A percentile compares a stretch with the other conserved stretches of the same genome.
phyloP scores from a whole-genome alignment of 1,139 yeast species.

The Debaryomyces nepalensis region DNA sequence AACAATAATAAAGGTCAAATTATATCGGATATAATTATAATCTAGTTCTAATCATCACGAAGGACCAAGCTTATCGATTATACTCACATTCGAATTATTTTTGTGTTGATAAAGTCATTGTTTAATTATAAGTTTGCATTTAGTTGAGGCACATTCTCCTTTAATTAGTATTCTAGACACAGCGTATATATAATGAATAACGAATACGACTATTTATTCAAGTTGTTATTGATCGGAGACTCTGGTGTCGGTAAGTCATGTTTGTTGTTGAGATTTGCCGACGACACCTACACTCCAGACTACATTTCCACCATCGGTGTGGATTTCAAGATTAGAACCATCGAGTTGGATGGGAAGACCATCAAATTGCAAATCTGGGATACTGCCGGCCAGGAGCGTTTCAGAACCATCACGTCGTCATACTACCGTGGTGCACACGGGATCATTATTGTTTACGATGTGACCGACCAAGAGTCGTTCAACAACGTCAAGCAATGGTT shows the following conservation, averaged over 20 bases:
- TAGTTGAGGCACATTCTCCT: conserved; percentile 9
- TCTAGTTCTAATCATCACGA: conserved; percentile 1
- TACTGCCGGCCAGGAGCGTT: conserved; percentile 98
- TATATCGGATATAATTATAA: conserved; percentile 7
- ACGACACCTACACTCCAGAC: conserved; percentile 95
- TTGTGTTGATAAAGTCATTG: conserved; percentile 5
- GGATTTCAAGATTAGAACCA: conserved; percentile 96
- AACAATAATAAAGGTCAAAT: conserved; percentile 1
- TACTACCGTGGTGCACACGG: conserved; percentile 99
- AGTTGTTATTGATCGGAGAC: conserved; percentile 92
- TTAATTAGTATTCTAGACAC: conserved; percentile 5
- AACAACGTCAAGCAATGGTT: conserved; percentile 98
- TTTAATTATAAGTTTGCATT: conserved; percentile 8
- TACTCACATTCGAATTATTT: conserved; percentile 8
- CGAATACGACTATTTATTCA: conserved; percentile 96
- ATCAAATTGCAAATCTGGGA: conserved; percentile 99
- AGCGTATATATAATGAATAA: conserved; percentile 56
- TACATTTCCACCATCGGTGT: conserved; percentile 98
- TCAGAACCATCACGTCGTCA: conserved; percentile 96
- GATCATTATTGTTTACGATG: conserved; percentile 95
- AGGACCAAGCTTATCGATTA: conserved; percentile 3
- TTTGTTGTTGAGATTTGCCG: conserved; percentile 91
- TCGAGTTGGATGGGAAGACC: conserved; percentile 95
- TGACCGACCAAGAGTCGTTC: conserved; percentile 96
- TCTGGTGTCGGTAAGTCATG: conserved; percentile 99